Conservation (phyloP, 2,329 filamentous ascomycete species). For the Fusarium miscanthi region DNA sequence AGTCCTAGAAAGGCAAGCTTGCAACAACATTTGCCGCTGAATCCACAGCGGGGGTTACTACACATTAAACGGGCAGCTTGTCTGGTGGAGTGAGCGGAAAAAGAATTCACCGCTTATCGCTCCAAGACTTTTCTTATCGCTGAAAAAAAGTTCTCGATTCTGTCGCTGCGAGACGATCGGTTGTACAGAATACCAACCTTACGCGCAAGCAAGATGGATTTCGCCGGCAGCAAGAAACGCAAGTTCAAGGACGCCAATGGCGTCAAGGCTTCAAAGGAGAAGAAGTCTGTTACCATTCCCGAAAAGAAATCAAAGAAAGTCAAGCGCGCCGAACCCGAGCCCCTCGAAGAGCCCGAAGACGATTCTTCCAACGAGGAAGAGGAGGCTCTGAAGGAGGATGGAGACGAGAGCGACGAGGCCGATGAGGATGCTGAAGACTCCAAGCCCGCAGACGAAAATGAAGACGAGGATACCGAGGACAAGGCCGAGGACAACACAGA, state of each 20-base stretch:
- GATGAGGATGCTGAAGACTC: constrained; percentile 48
- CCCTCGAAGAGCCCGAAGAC: constrained; percentile 42
- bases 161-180: constrained; percentile 22
- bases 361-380: constrained; percentile 45
- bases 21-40: constrained; percentile 36
- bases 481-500: constrained; percentile 48
- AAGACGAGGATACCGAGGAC: constrained; percentile 43
- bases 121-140: constrained; percentile 41
- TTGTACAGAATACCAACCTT: constrained; percentile 17
- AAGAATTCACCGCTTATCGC: constrained; percentile 38
- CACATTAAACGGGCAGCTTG: not conserved
- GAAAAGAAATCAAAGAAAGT: constrained; percentile 57
- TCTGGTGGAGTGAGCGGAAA: constrained; percentile 20
- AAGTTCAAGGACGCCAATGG: constrained; percentile 53
- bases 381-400: constrained; percentile 44
- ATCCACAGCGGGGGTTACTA: constrained; percentile 35
- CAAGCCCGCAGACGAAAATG: constrained; percentile 43
- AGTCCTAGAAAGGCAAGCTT: constrained; percentile 27
- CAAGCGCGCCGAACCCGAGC: constrained; percentile 50
- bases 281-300: constrained; percentile 40
- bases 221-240: constrained; percentile 57
- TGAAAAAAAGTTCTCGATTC: constrained; percentile 44
- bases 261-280: constrained; percentile 41
- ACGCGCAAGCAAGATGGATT: constrained; percentile 48
- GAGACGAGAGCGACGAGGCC: constrained; percentile 43